Evolutionary conservation across 805 yeast genomes (phyloP).

Genomic region (Millerozyma acaciae): DNA sequence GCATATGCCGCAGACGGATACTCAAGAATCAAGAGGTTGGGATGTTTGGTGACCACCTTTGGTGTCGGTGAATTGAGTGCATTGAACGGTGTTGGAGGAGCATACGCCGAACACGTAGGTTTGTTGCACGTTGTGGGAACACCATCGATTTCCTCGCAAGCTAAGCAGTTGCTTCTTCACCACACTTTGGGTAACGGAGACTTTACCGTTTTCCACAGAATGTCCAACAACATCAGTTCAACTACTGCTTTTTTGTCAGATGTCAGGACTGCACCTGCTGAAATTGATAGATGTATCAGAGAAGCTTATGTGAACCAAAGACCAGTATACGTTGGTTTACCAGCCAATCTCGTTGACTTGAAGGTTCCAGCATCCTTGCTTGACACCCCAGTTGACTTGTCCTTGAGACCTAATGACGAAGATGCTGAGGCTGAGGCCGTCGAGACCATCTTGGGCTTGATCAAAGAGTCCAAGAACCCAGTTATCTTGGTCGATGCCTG

Average conservation of each 20-base stretch:
- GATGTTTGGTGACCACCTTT: constrained; percentile 35
- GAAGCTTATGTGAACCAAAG: constrained; percentile 35
- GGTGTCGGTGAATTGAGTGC: constrained; percentile 42
- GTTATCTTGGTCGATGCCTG: constrained; percentile 39
- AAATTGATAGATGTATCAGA: constrained; percentile 38
- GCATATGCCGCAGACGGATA: constrained; percentile 44
- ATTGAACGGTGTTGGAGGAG: constrained; percentile 37
- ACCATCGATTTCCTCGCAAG: constrained; percentile 35
- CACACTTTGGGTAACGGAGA: constrained; percentile 43
- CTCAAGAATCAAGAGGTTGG: constrained; percentile 36
- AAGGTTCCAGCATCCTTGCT: constrained; percentile 32
- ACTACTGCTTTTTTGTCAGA: constrained; percentile 36
- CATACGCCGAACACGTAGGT: constrained; percentile 41
- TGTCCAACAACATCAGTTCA: constrained; percentile 35
- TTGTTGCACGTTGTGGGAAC: constrained; percentile 38
- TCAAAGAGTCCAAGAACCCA: constrained; percentile 28
- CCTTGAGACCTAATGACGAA: constrained; percentile 28
- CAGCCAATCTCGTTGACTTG: constrained; percentile 37
- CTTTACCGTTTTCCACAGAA: constrained; percentile 38
- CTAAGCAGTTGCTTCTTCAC: constrained; percentile 40
- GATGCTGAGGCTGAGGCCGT: constrained; percentile 37
- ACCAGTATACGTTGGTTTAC: constrained; percentile 39
- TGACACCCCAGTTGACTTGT: constrained; percentile 33
- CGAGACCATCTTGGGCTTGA: constrained; percentile 22
- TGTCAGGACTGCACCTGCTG: constrained; percentile 31